Evolutionary conservation across 345 rosid species (phyloP).

Genomic region (Triadica sebifera): DNA sequence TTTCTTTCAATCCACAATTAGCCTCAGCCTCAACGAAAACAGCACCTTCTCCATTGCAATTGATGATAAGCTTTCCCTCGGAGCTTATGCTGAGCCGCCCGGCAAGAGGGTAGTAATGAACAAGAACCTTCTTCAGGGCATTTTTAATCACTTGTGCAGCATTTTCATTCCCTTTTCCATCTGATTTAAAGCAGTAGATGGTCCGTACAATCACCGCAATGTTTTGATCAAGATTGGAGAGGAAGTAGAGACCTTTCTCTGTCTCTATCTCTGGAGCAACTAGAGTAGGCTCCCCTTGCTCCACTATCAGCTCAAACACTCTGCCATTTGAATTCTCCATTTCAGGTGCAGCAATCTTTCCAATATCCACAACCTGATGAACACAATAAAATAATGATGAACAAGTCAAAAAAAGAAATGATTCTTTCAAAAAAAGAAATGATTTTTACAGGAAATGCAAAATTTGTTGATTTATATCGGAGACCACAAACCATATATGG

Average conservation of each 20-base stretch:
- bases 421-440: neutral
- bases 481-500: constrained; percentile 8
- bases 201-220: constrained; percentile 75
- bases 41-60: constrained; percentile 80
- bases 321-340: constrained; percentile 53
- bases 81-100: constrained; percentile 41
- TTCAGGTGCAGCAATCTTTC: constrained; percentile 18
- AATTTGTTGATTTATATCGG: neutral
- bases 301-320: constrained; percentile 47
- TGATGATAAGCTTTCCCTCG: constrained; percentile 67
- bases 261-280: constrained; percentile 71
- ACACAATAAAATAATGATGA: neutral
- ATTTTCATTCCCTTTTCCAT: constrained; percentile 55
- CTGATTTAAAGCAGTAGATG: constrained; percentile 71
- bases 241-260: constrained; percentile 69
- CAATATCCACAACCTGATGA: constrained; percentile 46
- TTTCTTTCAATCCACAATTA: constrained; percentile 54
- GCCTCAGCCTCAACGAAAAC: constrained; percentile 86
- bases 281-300: constrained; percentile 51
- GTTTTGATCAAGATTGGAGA: constrained; percentile 92
- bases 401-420: neutral
- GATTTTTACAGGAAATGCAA: constrained; percentile 1
- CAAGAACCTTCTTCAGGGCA: constrained; percentile 73
- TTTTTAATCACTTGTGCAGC: constrained; percentile 60
- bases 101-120: constrained; percentile 77